Conservation (phyloP, 192 early-diverging fungal genomes). For the Rhizophagus sp. region DNA sequence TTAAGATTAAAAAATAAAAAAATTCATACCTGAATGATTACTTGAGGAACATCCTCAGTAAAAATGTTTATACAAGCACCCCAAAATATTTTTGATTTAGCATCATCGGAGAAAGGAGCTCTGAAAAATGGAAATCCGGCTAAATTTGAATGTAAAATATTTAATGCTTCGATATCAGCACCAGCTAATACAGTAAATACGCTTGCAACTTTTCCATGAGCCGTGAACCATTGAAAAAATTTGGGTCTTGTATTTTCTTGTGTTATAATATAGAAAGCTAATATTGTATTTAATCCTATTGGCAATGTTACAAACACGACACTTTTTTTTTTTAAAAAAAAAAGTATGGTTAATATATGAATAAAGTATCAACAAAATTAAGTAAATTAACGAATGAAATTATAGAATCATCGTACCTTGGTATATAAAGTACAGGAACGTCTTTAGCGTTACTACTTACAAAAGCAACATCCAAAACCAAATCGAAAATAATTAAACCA, state of each 20-base stretch:
- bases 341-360: not conserved
- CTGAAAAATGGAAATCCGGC: conserved; percentile 13
- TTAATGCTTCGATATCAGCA: conserved; percentile 21
- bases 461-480: not conserved
- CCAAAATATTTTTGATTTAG: conserved; percentile 15
- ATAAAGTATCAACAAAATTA: not conserved
- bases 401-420: not conserved
- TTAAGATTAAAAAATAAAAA: not conserved
- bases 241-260: not conserved
- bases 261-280: conserved; percentile 16
- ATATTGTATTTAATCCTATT: not conserved
- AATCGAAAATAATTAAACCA: conserved; percentile 18
- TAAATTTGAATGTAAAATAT: conserved; percentile 12
- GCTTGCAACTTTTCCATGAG: conserved; percentile 3
- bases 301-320: not conserved
- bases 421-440: not conserved
- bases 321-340: not conserved
- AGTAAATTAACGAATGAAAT: not conserved
- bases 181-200: conserved; percentile 12
- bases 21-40: conserved; percentile 20
- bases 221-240: conserved; percentile 10
- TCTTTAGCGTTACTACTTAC: not conserved
- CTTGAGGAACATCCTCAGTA: conserved; percentile 25
- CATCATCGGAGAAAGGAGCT: conserved; percentile 3
- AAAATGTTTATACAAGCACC: conserved; percentile 7